Evolutionary conservation across 106 monocot genomes (phyloP).

Genomic region (Dactylorhiza incarnata): DNA sequence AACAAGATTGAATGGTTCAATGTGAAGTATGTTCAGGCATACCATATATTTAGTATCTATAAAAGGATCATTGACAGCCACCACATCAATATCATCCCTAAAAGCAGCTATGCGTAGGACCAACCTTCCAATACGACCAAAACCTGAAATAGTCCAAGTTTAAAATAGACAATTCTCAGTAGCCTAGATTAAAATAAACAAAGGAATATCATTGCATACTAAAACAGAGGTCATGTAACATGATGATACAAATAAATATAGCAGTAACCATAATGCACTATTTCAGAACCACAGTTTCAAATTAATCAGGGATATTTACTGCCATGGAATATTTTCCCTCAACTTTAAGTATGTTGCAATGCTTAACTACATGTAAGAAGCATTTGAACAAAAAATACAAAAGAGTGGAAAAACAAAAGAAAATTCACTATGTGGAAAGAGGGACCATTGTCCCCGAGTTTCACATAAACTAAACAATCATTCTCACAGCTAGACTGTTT

Average conservation of each 20-base stretch:
- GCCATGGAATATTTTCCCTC: too few relatives aligned
- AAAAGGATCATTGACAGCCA: slow-evolving; percentile 93
- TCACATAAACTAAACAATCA: too few relatives aligned
- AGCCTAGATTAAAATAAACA: neutral
- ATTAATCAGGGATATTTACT: too few relatives aligned
- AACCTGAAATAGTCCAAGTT: slow-evolving; percentile 33
- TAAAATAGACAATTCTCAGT: neutral
- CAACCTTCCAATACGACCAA: slow-evolving; percentile 94
- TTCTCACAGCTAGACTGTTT: too few relatives aligned
- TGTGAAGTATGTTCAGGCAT: slow-evolving; percentile 4
- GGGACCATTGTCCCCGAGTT: too few relatives aligned
- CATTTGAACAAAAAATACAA: too few relatives aligned
- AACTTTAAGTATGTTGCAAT: too few relatives aligned
- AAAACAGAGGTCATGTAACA: neutral
- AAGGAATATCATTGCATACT: neutral
- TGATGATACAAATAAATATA: neutral
- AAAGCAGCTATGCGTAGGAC: slow-evolving; percentile 72
- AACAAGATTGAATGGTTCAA: neutral
- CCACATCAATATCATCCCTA: slow-evolving; percentile 91
- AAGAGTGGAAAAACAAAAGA: too few relatives aligned
- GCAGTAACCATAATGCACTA: too few relatives aligned
- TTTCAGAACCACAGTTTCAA: too few relatives aligned
- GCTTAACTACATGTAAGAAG: too few relatives aligned
- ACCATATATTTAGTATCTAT: slow-evolving; percentile 99
- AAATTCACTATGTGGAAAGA: too few relatives aligned